These are phyloP conservation scores for Paraglomus occultum DNA, from an alignment of 192 early-diverging fungal species.

Conservation along the genomic window DNA sequence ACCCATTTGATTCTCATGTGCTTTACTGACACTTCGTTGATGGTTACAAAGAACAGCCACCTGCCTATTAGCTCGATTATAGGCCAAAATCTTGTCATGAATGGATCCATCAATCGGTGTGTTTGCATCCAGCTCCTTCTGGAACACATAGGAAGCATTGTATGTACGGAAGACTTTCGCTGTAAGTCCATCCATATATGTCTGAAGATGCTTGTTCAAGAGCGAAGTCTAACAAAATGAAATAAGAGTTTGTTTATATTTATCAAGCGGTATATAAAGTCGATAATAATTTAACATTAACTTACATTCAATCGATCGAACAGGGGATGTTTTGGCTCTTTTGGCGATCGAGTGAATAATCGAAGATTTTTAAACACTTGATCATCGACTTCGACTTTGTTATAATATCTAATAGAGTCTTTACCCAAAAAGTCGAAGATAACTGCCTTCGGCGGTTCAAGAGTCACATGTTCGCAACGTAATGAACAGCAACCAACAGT, in stretches of 20 bases:
- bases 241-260: background rate
- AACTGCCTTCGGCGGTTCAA: constrained; percentile 81
- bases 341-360: constrained; percentile 82
- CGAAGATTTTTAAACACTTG: constrained; percentile 94
- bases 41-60: constrained; percentile 99
- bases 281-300: constrained; percentile 16
- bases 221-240: constrained; percentile 54
- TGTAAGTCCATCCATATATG: constrained; percentile 85
- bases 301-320: constrained; percentile 90
- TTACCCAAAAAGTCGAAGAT: constrained; percentile 97
- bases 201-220: constrained; percentile 88
- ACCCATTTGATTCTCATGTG: constrained; percentile 70
- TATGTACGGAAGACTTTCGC: constrained; percentile 99
- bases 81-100: constrained; percentile 86
- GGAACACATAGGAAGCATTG: constrained; percentile 94
- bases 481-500: constrained; percentile 99
- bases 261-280: background rate
- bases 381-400: constrained; percentile 76
- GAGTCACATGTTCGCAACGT: constrained; percentile 85
- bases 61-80: constrained; percentile 92
- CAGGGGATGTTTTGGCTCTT: constrained; percentile 71
- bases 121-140: constrained; percentile 72
- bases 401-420: constrained; percentile 94
- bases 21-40: constrained; percentile 85
- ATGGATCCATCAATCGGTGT: constrained; percentile 62